Evolutionary conservation across 768 basidiomycete species (phyloP).

Genomic region (Hericium coralloides): DNA sequence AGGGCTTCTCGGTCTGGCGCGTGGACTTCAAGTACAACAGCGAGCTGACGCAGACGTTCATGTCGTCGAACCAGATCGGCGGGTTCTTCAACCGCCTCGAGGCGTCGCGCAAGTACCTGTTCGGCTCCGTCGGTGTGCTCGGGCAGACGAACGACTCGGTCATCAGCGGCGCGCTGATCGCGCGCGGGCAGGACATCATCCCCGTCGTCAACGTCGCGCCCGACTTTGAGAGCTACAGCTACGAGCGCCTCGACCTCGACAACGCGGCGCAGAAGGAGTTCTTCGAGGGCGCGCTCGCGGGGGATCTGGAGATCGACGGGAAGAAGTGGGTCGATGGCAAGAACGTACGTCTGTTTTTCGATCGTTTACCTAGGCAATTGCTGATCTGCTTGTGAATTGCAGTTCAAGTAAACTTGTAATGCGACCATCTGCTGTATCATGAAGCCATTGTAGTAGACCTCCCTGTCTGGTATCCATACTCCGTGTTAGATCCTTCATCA

Average conservation of each 20-base stretch:
- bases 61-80: constrained; percentile 88
- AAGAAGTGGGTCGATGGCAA: constrained; percentile 91
- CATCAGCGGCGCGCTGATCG: constrained; percentile 77
- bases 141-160: constrained; percentile 69
- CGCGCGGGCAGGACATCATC: constrained; percentile 67
- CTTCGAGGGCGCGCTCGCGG: constrained; percentile 89
- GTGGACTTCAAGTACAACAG: constrained; percentile 96
- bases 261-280: constrained; percentile 74
- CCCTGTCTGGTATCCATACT: background rate
- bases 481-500: background rate
- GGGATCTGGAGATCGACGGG: constrained; percentile 85
- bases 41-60: constrained; percentile 87
- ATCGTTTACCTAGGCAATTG: background rate
- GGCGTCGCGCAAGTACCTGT: constrained; percentile 93
- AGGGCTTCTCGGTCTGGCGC: constrained; percentile 86
- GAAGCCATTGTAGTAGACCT: background rate
- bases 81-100: constrained; percentile 99
- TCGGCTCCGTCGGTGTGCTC: constrained; percentile 88
- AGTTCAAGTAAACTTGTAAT: constrained; percentile 24
- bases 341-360: constrained; percentile 47
- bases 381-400: background rate
- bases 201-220: constrained; percentile 75
- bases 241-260: constrained; percentile 65
- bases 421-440: background rate
- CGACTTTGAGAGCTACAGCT: constrained; percentile 86